phyloP scores from a whole-genome alignment of 139 green algal genomes.

The Prasinococcaceae sp. region DNA sequence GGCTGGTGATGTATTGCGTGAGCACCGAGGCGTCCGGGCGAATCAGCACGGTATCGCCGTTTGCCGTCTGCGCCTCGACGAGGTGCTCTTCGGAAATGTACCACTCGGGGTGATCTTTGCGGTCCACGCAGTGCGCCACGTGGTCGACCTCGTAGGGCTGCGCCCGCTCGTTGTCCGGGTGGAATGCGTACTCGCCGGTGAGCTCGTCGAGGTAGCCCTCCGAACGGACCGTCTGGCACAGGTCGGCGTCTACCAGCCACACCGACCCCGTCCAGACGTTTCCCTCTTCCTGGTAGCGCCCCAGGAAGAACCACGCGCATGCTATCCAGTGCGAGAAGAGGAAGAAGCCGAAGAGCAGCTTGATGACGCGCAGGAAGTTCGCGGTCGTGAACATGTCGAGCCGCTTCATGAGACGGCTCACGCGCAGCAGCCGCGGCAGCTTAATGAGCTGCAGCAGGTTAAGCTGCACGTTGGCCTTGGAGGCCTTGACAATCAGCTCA shows the following conservation, averaged over 20 bases:
- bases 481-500: slow-evolving; percentile 11
- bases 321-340: slow-evolving; percentile 18
- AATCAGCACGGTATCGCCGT: background rate
- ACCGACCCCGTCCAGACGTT: slow-evolving; percentile 15
- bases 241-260: slow-evolving; percentile 6
- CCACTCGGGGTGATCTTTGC: no score
- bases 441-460: slow-evolving; percentile 14
- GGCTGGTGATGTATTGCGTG: slow-evolving; percentile 8
- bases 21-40: background rate
- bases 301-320: slow-evolving; percentile 13
- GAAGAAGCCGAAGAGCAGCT: slow-evolving; percentile 9
- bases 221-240: slow-evolving; percentile 16
- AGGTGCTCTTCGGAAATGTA: no score
- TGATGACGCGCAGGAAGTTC: slow-evolving; percentile 12
- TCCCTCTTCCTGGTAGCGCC: slow-evolving; percentile 14
- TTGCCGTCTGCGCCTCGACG: no score
- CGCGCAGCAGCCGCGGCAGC: slow-evolving; percentile 13
- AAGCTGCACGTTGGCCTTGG: background rate
- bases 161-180: no score
- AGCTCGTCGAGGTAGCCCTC: no score
- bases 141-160: no score
- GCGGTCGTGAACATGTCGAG: slow-evolving; percentile 8
- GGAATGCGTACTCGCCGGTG: no score
- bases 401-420: slow-evolving; percentile 10
- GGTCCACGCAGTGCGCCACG: no score